Evolutionary conservation across 345 rosid genomes (phyloP), one percentile per base, ranked within the genome.

Genomic region (Linum tenue): DNA sequence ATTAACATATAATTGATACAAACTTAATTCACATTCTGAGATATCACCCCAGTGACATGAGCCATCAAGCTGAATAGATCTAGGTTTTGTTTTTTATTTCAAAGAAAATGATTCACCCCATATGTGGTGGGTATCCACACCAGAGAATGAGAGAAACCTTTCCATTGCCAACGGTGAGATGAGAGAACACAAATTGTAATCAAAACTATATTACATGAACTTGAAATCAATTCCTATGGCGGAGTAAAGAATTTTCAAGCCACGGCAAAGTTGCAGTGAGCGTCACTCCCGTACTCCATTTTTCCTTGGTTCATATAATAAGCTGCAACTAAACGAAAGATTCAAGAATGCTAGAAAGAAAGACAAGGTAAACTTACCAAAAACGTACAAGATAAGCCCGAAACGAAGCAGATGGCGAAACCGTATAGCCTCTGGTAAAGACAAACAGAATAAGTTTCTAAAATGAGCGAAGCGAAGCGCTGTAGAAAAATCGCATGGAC

Each of bases 371-470:
- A 22, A 71, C 89, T 84, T 74, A 92, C 96, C 96, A 92, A 73
- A 17, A 92, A 85, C 0, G 94, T 86, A 73, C 90, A 92, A 17
- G 91, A 66, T 63, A 90, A 67, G 38, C 98, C 97, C 59, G 89
- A 67, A 53, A 75, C 84, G 64, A 92, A 86, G 83, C 97, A 90
- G 70, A 92, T 88, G 12, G 83, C 87, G 63, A 90, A 92, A 5
- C 98, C 97, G 12, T 84, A 84, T 43, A 92, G 70, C 80, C 98
- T 85, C 97, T 92, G 80, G 38, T 51, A 2, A 48, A 48, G 14
- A 8, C 53, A 10, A 22, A 22, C 31, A 22, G 31, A 22, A 0
- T 48, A 48, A 48, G 12, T 48, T 1, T 48, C 15, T 9, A 12
- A 48, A 5, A 48, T 48, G 11, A 48, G 15, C 14, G 53, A 48